Base-by-base conservation (phyloP, 2,329 filamentous ascomycete genomes). In the Calycina herbarum region DNA sequence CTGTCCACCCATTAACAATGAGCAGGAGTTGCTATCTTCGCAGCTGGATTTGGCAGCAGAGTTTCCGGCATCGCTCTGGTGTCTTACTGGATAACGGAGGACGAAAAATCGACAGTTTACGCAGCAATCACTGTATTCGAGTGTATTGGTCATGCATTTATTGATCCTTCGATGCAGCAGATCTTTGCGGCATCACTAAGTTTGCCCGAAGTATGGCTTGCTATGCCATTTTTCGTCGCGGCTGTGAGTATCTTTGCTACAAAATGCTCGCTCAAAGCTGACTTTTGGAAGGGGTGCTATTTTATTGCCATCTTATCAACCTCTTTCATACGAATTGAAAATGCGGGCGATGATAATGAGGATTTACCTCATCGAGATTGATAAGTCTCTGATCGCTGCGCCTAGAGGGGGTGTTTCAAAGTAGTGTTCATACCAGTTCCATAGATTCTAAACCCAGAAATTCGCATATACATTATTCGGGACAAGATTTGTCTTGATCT, bases 191-290 rank as follows among this genome's bases (percentile, higher is more conserved):
- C 66, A 17, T 69, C 71, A 8, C 59, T 76, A 35, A 59, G 60
- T 33, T 33, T 74, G 4, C 27, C 67, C 0, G 56, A 59, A 8
- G 66, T 71, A 38, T 76, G 73, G 74, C 67, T 68, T 20, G 72
- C 70, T 3, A 59, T 72, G 31, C 72, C 74, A 3, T 76, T 76
- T 56, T 76, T 75, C 59, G 68, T 75, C 40, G 73, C 65, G 54
- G 65, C 74, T 62, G 74, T 76, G 57, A 70, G 74, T 72, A 13
- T 5, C 48, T 20, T 17, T 31, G 3, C 10, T 10, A 24, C 15
- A 51, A 1, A 5, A 1, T 24, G 5, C n/a, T 31, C 10, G 10
- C 1, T 35, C 13, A 54, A n/a, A 57, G 56, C 59, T 61, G 29
- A 61, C 59, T n/a, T 20, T 7, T 7, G 15, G 11, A 31, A 62